Base-by-base conservation (phyloP, 2,329 filamentous ascomycete genomes). In the Phyllosticta paracitricarpa region DNA sequence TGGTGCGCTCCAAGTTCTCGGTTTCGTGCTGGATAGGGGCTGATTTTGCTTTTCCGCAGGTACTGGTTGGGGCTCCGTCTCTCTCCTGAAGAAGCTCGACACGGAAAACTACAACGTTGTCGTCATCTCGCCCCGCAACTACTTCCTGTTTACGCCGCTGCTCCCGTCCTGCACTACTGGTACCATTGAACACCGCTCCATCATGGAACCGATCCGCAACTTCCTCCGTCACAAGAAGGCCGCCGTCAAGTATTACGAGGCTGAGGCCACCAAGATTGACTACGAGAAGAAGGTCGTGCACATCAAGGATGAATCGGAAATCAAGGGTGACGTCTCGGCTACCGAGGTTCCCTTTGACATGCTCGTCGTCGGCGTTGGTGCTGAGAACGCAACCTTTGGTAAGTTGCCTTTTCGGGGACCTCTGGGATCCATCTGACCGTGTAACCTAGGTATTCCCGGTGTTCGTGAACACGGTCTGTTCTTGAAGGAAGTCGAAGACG, bases 91-190 rank as follows among this genome's bases (percentile, higher is more conserved):
- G 85, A 97, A 96, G 75, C 89, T 99, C 77, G 92, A 99, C 73
- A 97, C 93, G 64, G 89, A 96, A 76, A 96, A 97, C 83, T 99
- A 97, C 85, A 97, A 99, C 76, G 93, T 97, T 76, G 78, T 97
- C 73, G 91, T 99, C 75, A 90, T 99, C 75, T 97, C 94, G 57
- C 94, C 94, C 60, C 90, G 94, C 74, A 99, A 99, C 81, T 99
- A 96, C 84, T 99, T 99, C 86, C 88, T 99, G 68, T 99, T 99
- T 83, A 99, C 94, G 30, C 94, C 94, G 63, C 86, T 99, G 63
- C 85, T 99, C 64, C 94, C 94, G 66, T 97, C 93, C 73, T 99
- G 94, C 79, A 97, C 94, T 58, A 97, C 93, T 67, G 94, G 94
- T 70, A 89, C 91, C 69, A 94, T 99, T 76, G 94, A 99, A 82